These are phyloP conservation scores for Lipomyces sp. DNA, from an alignment of 805 yeast species.

Conservation along the genomic window DNA sequence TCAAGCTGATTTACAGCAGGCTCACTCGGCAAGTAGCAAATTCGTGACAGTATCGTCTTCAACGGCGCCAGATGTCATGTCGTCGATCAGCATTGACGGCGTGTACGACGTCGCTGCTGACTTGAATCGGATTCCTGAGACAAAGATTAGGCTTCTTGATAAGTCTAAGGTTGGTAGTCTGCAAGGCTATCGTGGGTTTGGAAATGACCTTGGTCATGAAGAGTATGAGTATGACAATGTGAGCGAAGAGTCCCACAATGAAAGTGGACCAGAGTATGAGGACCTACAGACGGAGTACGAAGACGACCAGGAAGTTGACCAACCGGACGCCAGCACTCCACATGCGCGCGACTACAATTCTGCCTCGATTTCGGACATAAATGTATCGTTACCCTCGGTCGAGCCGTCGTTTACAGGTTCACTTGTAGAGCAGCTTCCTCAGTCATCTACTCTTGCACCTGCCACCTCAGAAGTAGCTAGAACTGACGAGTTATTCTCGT, in stretches of 20 bases:
- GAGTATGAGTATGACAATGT: not conserved
- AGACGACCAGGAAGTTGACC: not conserved
- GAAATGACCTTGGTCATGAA: not conserved
- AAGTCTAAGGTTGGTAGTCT: not conserved
- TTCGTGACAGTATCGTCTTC: not conserved
- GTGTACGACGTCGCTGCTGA: constrained; percentile 21
- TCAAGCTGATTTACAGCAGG: not conserved
- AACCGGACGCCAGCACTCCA: constrained; percentile 6
- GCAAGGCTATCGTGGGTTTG: not conserved
- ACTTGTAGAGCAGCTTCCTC: constrained; percentile 12
- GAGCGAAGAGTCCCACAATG: not conserved
- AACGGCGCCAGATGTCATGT: constrained; percentile 2
- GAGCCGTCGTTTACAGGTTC: constrained; percentile 32
- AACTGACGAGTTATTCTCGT: constrained; percentile 15
- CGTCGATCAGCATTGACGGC: constrained; percentile 15
- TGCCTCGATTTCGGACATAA: constrained; percentile 9
- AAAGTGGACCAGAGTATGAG: not conserved
- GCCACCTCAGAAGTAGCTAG: not conserved
- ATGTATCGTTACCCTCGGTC: constrained; percentile 29
- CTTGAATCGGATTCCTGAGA: constrained; percentile 10
- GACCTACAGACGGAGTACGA: not conserved
- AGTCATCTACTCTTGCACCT: constrained; percentile 16
- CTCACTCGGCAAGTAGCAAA: not conserved
- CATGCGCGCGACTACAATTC: constrained; percentile 5
- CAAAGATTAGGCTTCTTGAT: not conserved